Evolutionary conservation across 495 filamentous ascomycete genomes (phyloP), one percentile per base, ranked within the genome.

Genomic region (Delitschia confertaspora): DNA sequence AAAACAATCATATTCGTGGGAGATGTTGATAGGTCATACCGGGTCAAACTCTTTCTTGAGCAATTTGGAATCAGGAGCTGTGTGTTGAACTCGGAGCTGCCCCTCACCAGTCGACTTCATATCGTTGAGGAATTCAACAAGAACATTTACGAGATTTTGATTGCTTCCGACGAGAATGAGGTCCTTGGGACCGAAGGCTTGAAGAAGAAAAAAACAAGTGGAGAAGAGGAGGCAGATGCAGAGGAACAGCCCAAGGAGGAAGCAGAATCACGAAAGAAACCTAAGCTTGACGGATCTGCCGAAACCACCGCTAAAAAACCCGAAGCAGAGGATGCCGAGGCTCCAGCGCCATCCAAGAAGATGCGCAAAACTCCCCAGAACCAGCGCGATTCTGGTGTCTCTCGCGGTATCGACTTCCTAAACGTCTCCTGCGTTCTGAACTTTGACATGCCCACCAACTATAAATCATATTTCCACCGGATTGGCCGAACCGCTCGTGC

Each of bases 91-190:
- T 91, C 86, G 4, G 88, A 99, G 58, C 65, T 99, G 13, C 91
- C 91, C 3, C 81, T 95, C 49, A 93, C 94, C 50, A 88, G 84
- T 5, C 73, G 91, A 14, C 76, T 95, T 31, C 91, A 96, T 65
- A 83, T 93, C 20, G 88, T 99, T 7, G 81, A 99, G 55, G 85
- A 96, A 60, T 99, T 96, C 67, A 99, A 96, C 67, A 83, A 85
- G 68, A 82, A 81, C 29, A 75, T 91, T 17, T 99, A 96, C 66
- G 89, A 96, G 50, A 94, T 96, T 47, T 87, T 99, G 45, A 88
- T 99, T 55, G 91, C 91, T 3, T 84, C 85, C 0, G 91, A 98
- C 58, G 91, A 98, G 60, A 80, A 84, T 57, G 88, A 94, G 60
- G 71, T 93, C 4, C 57, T 95, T 40, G 83, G 84, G 3, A 68